These are phyloP conservation scores for Collybia mongolica DNA, from an alignment of 768 basidiomycete genomes.

Conservation along the genomic window DNA sequence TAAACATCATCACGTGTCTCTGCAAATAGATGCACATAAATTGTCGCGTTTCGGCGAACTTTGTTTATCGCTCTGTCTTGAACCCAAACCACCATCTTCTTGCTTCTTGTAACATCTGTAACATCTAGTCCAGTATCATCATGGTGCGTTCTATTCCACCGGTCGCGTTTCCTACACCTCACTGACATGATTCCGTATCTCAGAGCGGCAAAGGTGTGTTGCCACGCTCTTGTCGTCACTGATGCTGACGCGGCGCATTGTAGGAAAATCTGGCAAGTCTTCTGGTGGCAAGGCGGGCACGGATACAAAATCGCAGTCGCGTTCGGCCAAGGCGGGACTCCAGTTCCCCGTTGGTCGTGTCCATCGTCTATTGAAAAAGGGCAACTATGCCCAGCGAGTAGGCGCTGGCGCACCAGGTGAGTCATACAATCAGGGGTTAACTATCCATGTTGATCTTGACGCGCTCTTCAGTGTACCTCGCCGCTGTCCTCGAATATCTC, in stretches of 20 bases:
- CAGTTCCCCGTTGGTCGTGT: conserved; percentile 94
- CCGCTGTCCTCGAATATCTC: conserved; percentile 90
- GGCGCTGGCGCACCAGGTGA: conserved; percentile 85
- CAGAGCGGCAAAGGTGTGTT: conserved; percentile 39
- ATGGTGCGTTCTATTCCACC: conserved; percentile 20
- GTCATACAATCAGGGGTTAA: conserved; percentile 11
- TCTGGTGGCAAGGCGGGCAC: conserved; percentile 66
- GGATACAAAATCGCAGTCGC: conserved; percentile 59
- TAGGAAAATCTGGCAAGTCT: conserved; percentile 62
- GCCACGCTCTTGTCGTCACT: background rate
- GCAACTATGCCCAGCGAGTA: conserved; percentile 85
- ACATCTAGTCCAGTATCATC: conserved; percentile 12
- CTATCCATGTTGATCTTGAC: background rate
- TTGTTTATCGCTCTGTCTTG: conserved; percentile 33
- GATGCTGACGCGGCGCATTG: conserved; percentile 5
- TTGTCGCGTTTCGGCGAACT: conserved; percentile 33
- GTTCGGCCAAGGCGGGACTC: conserved; percentile 74
- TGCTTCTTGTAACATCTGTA: conserved; percentile 18
- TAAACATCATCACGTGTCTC: conserved; percentile 27
- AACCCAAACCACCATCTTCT: conserved; percentile 35
- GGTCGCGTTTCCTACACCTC: background rate
- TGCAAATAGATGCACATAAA: conserved; percentile 35
- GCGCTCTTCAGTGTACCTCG: conserved; percentile 70
- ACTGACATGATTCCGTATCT: conserved; percentile 1
- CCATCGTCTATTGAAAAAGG: conserved; percentile 83